phyloP scores from a whole-genome alignment of 306 rosid genomes.

The Malus sylvestris region DNA sequence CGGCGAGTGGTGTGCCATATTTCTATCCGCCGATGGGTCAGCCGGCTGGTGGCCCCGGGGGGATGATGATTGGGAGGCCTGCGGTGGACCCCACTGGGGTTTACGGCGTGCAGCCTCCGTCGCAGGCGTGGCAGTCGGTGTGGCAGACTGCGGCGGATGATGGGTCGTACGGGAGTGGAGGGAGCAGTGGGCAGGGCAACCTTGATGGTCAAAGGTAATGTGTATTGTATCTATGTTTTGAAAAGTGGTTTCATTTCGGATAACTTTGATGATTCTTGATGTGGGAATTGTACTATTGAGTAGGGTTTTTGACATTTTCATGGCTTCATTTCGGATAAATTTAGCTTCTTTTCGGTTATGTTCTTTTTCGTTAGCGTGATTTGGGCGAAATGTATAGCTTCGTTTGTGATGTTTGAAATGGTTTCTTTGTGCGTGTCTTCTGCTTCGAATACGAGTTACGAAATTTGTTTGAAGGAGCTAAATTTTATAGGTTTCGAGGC shows the following conservation, averaged over 20 bases:
- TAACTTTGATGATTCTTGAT: not conserved
- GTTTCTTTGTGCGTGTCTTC: not conserved
- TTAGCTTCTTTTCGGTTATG: not conserved
- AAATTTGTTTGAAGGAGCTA: not conserved
- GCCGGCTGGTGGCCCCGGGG: constrained; percentile 53
- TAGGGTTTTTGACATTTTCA: not conserved
- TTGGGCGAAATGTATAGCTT: not conserved
- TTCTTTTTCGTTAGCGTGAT: not conserved
- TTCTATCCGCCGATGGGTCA: constrained; percentile 89
- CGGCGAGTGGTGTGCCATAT: constrained; percentile 80
- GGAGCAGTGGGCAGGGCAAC: constrained; percentile 57
- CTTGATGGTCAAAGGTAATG: constrained; percentile 75
- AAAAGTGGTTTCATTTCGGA: not conserved
- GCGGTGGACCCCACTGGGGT: constrained; percentile 81
- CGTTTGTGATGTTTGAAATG: not conserved
- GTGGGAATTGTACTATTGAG: not conserved
- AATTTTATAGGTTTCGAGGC: not conserved
- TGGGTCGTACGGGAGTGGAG: constrained; percentile 58
- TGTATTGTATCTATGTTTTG: not conserved
- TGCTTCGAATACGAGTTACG: not conserved
- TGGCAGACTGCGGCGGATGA: constrained; percentile 79
- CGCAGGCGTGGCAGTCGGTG: constrained; percentile 95
- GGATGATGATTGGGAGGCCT: constrained; percentile 85
- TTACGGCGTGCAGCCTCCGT: constrained; percentile 72
- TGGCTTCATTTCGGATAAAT: not conserved